phyloP scores from a whole-genome alignment of 2,329 filamentous ascomycete species.

The Rutstroemia sp. region DNA sequence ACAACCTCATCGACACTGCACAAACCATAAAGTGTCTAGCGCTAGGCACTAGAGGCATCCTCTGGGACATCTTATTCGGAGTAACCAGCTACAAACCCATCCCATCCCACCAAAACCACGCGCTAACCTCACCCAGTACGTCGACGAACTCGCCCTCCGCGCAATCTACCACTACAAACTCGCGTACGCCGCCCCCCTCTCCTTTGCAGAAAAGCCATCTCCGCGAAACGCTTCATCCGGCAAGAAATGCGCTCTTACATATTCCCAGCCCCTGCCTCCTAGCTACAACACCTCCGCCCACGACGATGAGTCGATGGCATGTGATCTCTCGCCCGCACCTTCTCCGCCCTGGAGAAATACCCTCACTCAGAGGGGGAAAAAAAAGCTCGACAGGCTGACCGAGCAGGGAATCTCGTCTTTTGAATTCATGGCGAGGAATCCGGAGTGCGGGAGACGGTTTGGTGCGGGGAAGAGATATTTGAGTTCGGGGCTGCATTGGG shows the following conservation, averaged over 20 bases:
- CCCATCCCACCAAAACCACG: neutral
- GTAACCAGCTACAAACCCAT: neutral
- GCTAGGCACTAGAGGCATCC: neutral
- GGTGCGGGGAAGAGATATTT: conserved; percentile 4
- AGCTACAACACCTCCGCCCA: neutral
- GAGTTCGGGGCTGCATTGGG: neutral
- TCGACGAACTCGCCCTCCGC: neutral
- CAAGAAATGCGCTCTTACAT: conserved; percentile 48
- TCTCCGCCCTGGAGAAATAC: conserved; percentile 8
- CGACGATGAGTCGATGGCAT: neutral
- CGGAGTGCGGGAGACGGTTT: neutral
- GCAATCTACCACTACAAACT: neutral
- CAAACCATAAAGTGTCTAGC: neutral
- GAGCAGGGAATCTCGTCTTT: neutral
- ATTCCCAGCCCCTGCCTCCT: conserved; percentile 9
- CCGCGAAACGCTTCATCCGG: conserved; percentile 34
- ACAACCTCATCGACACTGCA: neutral
- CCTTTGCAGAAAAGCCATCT: neutral
- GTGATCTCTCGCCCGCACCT: conserved; percentile 8
- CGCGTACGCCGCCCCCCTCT: neutral
- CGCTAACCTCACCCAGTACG: neutral
- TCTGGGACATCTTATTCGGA: neutral
- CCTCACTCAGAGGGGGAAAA: conserved; percentile 7
- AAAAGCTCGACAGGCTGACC: conserved; percentile 4
- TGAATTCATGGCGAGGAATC: neutral